Percentiles rank a stretch among this genome's conserved stretches.
phyloP scores from a whole-genome alignment of 2,329 filamentous ascomycete genomes.

The Botrytis porri region DNA sequence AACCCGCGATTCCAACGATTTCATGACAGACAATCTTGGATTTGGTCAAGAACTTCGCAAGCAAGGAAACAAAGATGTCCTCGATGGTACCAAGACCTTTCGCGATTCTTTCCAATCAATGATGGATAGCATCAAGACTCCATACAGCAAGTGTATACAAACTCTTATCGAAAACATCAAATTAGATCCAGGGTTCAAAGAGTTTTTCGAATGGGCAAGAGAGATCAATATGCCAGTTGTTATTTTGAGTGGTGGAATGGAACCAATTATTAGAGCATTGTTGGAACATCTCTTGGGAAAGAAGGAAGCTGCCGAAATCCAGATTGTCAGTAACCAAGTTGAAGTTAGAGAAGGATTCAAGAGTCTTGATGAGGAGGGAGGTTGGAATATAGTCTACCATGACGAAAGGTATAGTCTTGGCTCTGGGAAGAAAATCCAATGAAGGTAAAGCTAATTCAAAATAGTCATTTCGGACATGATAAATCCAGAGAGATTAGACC shows the following conservation, averaged over 20 bases:
- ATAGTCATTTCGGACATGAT: constrained; percentile 79
- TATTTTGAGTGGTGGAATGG: constrained; percentile 89
- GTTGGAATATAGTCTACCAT: constrained; percentile 86
- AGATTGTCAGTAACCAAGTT: constrained; percentile 89
- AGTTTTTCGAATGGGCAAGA: constrained; percentile 81
- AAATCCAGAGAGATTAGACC: constrained; percentile 89
- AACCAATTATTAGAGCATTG: constrained; percentile 81
- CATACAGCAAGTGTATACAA: constrained; percentile 78
- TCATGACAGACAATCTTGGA: constrained; percentile 86
- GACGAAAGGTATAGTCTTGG: constrained; percentile 65
- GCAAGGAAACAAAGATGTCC: constrained; percentile 72
- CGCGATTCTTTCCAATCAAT: constrained; percentile 86
- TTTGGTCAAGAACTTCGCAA: constrained; percentile 71
- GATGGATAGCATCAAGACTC: constrained; percentile 80
- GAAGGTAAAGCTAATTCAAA: not conserved
- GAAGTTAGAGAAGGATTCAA: constrained; percentile 58
- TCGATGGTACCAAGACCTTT: constrained; percentile 69
- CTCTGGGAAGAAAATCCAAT: not conserved
- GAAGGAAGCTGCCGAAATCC: constrained; percentile 69
- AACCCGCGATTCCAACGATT: constrained; percentile 62
- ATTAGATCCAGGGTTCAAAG: constrained; percentile 82
- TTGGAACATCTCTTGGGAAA: constrained; percentile 76
- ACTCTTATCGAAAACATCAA: constrained; percentile 78
- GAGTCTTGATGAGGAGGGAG: constrained; percentile 72
- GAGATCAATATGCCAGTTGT: constrained; percentile 86